Base-by-base conservation (phyloP, 768 basidiomycete species). In the Trametes cubensis region DNA sequence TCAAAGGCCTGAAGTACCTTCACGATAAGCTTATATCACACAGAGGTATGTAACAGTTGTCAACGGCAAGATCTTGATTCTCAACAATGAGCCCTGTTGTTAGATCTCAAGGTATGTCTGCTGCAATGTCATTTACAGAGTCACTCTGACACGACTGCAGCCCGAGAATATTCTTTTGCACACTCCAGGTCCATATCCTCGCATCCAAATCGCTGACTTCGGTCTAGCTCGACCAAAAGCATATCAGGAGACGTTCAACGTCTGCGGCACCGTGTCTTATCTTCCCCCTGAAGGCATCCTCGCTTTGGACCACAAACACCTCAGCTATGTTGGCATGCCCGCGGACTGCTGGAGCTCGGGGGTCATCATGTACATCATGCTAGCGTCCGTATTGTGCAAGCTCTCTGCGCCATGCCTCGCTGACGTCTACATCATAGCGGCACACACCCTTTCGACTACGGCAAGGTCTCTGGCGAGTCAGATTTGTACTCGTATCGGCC, bases 261-360 rank as follows among this genome's bases (percentile, higher is more conserved):
- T 92, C 45, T 92, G 89, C 62, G 92, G 92, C n/a, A 94, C 92
- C 0, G 85, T 94, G 20, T 87, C 89, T 1, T 94, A 94, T 73
- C 78, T 94, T 17, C 91, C 92, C 8, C 92, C 92, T 0, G 92
- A 94, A 74, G 92, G 90, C 13, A 84, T 94, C 40, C 78, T 89
- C 11, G 92, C 92, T 7, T 75, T 94, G 44, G 89, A 92, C 66
- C 79, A 88, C 66, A 87, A 87, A 66, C 79, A 90, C 60, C 73
- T 90, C 45, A 85, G 88, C 53, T 92, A 92, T 59, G 74, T 81
- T 34, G 90, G 90, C 20, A 88, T 93, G 87, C 89, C 91, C n/a
- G 83, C 91, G 3, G 92, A 94, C 73, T 94, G 92, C 68, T 94
- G 92, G 92, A 92, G 92, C 66, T 83, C 88, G 14, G 92, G 92